These are phyloP conservation scores for Sarocladiaceae sp. DNA, from an alignment of 2,329 filamentous ascomycete species.

Conservation along the genomic window DNA sequence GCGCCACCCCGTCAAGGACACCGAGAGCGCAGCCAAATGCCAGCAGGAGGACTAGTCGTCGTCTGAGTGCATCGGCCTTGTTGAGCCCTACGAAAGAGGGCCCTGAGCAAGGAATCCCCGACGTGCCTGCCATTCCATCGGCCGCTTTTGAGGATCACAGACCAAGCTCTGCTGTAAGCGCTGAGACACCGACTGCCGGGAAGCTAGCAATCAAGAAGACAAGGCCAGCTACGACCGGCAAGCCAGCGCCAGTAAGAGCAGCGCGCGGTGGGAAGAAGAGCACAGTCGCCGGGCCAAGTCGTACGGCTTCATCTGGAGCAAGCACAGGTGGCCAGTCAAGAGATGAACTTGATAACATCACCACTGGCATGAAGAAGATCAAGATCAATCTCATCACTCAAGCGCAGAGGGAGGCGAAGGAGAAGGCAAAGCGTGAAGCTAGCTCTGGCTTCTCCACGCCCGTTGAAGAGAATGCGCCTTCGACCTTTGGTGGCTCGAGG, in stretches of 20 bases:
- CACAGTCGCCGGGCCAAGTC: conserved; percentile 11
- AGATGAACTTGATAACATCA: conserved; percentile 50
- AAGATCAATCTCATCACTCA: conserved; percentile 59
- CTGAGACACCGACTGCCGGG: conserved; percentile 32
- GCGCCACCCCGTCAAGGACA: conserved; percentile 24
- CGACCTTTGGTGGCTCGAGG: background rate
- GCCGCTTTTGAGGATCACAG: background rate
- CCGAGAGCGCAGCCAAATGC: conserved; percentile 19
- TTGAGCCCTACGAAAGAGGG: conserved; percentile 18
- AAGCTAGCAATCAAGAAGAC: conserved; percentile 56
- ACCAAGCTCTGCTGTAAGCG: conserved; percentile 17
- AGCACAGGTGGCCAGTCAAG: background rate
- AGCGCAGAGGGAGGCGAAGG: conserved; percentile 51
- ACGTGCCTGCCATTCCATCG: background rate
- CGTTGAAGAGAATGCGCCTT: background rate
- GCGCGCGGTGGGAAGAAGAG: conserved; percentile 10
- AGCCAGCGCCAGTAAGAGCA: conserved; percentile 19
- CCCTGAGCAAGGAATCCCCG: conserved; percentile 9
- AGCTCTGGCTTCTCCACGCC: conserved; percentile 4
- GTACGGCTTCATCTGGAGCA: conserved; percentile 13
- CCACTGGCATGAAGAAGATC: conserved; percentile 57
- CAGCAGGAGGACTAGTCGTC: conserved; percentile 34
- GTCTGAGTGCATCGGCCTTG: conserved; percentile 45
- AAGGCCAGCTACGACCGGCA: conserved; percentile 38
- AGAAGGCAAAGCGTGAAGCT: conserved; percentile 15